Evolutionary conservation across 2,329 filamentous ascomycete genomes (phyloP).

Genomic region (Macrophomina phaseolina): DNA sequence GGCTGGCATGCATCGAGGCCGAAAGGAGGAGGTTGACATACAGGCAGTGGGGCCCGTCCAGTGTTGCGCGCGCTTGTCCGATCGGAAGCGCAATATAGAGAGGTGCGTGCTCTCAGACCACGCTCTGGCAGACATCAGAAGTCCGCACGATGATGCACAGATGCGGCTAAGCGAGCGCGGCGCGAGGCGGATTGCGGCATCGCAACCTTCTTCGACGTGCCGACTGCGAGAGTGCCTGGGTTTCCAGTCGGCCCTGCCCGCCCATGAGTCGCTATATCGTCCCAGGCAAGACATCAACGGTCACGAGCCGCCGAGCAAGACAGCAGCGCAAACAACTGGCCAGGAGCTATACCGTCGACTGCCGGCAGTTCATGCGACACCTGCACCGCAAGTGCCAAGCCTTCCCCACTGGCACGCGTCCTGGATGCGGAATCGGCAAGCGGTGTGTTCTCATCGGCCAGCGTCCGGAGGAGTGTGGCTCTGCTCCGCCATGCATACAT

Average conservation of each 20-base stretch:
- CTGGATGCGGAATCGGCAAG: constrained; percentile 1
- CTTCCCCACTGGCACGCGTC: not conserved
- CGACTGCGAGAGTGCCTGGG: not conserved
- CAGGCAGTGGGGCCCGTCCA: not conserved
- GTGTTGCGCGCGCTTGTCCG: not conserved
- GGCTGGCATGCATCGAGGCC: not conserved
- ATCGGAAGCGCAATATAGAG: not conserved
- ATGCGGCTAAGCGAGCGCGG: not conserved
- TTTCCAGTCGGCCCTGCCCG: not conserved
- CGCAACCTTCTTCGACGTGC: constrained; percentile 12
- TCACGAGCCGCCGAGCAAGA: not conserved
- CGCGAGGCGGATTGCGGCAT: not conserved
- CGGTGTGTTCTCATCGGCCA: not conserved
- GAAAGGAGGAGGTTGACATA: constrained; percentile 15
- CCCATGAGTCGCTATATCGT: not conserved
- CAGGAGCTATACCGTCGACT: not conserved
- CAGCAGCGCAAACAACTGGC: not conserved
- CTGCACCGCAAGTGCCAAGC: not conserved
- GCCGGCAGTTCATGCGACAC: not conserved
- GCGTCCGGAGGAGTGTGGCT: not conserved
- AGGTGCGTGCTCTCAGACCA: not conserved
- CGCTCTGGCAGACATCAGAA: not conserved
- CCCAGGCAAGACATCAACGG: not conserved
- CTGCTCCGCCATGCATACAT: not conserved
- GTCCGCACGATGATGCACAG: constrained; percentile 6